Base-by-base conservation (phyloP, 23 red algal species). In the Chondrus crispus region DNA sequence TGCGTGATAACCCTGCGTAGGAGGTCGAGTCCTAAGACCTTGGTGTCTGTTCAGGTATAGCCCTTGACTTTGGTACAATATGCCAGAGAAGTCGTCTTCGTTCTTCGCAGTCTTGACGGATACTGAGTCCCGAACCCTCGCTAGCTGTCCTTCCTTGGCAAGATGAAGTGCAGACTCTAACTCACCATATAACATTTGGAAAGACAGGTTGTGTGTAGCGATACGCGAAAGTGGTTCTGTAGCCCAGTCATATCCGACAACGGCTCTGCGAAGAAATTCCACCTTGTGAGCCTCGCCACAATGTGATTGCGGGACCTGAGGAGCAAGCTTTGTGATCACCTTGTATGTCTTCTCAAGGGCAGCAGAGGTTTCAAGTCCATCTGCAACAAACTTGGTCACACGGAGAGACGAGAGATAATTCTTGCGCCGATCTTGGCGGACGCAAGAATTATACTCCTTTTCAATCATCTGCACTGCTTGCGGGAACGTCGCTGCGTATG, bases 161-260 rank as follows among this genome's bases (percentile, higher is more conserved):
- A 75, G 70, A 75, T 75, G 70, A n/a, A 75, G 37, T 20, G 70
- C 70, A n/a, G 22, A n/a, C 35, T 75, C 70, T n/a, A 39, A 33
- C 35, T 75, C 70, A 5, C 70, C 70, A 6, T 75, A 75, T 33
- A 75, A 33, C 35, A 30, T n/a, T 32, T 75, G 70, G 42, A 75
- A 75, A n/a, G 70, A 42, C 24, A 39, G n/a, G 6, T n/a, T 45
- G 6, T 75, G 70, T n/a, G 70, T 75, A 45, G 70, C 70, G 42
- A 75, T 39, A 33, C 22, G 70, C 22, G 22, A 30, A n/a, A 75
- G 35, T 33, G 70, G 70, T n/a, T 75, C 70, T 2, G 35, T 75
- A n/a, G 70, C 70, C 70, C 22, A 75, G n/a, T n/a, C 36, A 20
- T 54, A 54, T 14, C 50, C 50, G 50, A 54, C 50, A 20, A 20